Percentiles rank a stretch among this genome's conserved stretches.
These are phyloP conservation scores for Lunularia cruciata DNA, from an alignment of 225 moss, liverwort and hornwort genomes.

Conservation along the genomic window DNA sequence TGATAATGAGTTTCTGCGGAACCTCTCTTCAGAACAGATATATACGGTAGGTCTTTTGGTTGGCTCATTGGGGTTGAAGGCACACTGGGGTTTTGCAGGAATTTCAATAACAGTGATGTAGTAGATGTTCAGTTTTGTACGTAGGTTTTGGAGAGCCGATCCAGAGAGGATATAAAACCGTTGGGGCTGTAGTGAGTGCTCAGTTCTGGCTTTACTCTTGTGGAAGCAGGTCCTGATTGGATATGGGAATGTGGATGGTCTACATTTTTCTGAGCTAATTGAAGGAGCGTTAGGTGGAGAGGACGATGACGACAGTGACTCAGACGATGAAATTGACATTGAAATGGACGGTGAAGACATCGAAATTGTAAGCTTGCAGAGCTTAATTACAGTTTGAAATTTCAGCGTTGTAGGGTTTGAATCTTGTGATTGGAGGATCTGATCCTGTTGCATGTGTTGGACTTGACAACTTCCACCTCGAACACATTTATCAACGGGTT, in stretches of 20 bases:
- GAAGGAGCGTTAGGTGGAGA: constrained; percentile 50
- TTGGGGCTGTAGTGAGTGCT: background rate
- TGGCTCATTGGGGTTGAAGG: no score
- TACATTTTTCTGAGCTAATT: constrained; percentile 79
- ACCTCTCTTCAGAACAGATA: constrained; percentile 66
- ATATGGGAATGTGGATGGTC: constrained; percentile 73
- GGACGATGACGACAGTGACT: constrained; percentile 48
- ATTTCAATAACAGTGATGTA: no score
- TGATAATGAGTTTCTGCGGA: constrained; percentile 82
- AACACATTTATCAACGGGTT: no score
- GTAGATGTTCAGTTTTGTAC: background rate
- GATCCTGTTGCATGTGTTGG: no score
- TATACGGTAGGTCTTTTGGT: constrained; percentile 56
- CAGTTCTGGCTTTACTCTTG: constrained; percentile 35
- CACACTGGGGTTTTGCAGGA: no score
- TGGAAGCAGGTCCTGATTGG: constrained; percentile 84
- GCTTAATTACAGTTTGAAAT: background rate
- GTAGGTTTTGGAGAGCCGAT: background rate
- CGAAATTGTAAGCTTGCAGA: constrained; percentile 51
- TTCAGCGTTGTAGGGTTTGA: background rate
- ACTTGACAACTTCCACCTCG: no score
- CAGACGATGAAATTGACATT: constrained; percentile 50
- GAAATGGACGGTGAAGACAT: constrained; percentile 64
- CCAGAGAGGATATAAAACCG: no score
- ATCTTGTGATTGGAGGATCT: background rate